Conservation (phyloP, 352 stramenopile species). For the Phytophthora parvispora region DNA sequence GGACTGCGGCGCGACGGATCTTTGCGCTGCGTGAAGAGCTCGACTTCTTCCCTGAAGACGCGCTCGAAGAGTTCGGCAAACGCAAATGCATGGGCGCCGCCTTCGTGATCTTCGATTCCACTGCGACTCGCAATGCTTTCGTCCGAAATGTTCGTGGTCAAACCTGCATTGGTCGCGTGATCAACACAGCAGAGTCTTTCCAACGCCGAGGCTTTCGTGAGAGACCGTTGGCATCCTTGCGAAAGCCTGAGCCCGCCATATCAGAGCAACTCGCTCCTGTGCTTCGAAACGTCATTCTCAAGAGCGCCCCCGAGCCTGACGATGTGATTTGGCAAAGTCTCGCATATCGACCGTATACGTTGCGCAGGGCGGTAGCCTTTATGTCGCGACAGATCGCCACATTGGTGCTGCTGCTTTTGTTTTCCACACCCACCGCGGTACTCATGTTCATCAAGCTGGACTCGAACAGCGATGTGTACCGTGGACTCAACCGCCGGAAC, state of each 20-base stretch:
- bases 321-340: constrained; percentile 86
- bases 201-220: constrained; percentile 29
- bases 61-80: constrained; percentile 66
- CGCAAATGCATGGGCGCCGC: constrained; percentile 69
- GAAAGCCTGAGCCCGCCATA: constrained; percentile 18
- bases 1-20: constrained; percentile 22
- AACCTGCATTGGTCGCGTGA: constrained; percentile 43
- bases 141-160: constrained; percentile 59
- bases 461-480: constrained; percentile 70
- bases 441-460: constrained; percentile 89
- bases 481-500: constrained; percentile 50
- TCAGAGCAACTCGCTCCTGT: constrained; percentile 46
- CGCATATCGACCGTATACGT: constrained; percentile 64
- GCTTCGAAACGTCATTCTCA: constrained; percentile 61
- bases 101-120: constrained; percentile 82
- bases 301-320: constrained; percentile 77
- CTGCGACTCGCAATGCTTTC: constrained; percentile 67
- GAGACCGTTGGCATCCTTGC: constrained; percentile 17
- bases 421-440: constrained; percentile 82
- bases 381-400: constrained; percentile 60
- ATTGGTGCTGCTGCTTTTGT: constrained; percentile 67
- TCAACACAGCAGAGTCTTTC: constrained; percentile 48
- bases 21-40: constrained; percentile 70
- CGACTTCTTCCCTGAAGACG: constrained; percentile 79
- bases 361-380: constrained; percentile 46